Evolutionary conservation across 208 protist species (phyloP).

Genomic region (Acanthamoeba pearcei): DNA sequence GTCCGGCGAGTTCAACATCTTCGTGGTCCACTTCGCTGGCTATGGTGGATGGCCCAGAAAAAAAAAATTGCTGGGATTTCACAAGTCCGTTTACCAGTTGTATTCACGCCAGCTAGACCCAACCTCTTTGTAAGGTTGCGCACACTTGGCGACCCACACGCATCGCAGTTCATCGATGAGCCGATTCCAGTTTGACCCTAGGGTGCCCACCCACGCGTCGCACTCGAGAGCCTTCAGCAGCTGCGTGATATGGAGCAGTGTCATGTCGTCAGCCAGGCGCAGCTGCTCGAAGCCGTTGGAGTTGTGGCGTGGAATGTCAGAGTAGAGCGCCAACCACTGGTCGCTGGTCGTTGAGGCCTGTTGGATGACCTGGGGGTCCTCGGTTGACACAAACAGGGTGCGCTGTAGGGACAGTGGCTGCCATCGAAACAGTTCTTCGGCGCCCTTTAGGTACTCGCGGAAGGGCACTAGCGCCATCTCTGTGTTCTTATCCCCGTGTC

Average conservation of each 20-base stretch:
- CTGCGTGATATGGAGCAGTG: not conserved
- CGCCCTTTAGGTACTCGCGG: not conserved
- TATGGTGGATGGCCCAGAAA: no score
- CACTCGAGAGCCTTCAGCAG: not conserved
- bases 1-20: no score
- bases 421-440: not conserved
- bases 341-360: not conserved
- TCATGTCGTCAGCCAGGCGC: not conserved
- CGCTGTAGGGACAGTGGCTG: not conserved
- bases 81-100: no score
- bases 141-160: no score
- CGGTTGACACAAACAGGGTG: not conserved
- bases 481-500: not conserved
- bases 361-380: not conserved
- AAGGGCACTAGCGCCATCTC: not conserved
- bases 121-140: no score
- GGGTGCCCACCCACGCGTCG: not conserved
- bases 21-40: no score
- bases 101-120: no score
- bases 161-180: slow-evolving; percentile 1
- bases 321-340: not conserved
- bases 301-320: not conserved
- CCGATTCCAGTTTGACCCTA: not conserved
- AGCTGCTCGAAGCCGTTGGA: not conserved
- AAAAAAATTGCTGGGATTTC: no score